Evolutionary conservation across 2,329 filamentous ascomycete genomes (phyloP).

Genomic region (Fusarium beomiforme): DNA sequence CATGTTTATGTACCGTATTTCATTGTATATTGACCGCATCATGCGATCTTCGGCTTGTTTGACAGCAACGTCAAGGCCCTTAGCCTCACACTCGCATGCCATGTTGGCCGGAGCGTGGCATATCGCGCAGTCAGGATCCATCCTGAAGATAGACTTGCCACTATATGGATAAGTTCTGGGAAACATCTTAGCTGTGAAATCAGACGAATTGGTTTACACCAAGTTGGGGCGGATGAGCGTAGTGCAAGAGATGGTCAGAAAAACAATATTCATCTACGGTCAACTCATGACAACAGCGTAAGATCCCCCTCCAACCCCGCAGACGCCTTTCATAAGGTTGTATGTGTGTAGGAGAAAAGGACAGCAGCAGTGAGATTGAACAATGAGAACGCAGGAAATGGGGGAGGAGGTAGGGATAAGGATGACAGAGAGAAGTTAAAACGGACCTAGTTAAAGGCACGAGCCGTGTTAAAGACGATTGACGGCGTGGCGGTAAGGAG

Average conservation of each 20-base stretch:
- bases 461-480: conserved; percentile 33
- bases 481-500: conserved; percentile 44
- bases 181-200: conserved; percentile 60
- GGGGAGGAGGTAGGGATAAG: conserved; percentile 27
- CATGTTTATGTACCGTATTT: conserved; percentile 65
- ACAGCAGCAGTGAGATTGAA: conserved; percentile 30
- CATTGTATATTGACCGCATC: conserved; percentile 70
- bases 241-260: conserved; percentile 17
- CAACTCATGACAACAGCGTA: conserved; percentile 42
- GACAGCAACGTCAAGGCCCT: conserved; percentile 70
- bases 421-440: conserved; percentile 34
- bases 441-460: conserved; percentile 46
- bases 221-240: conserved; percentile 17
- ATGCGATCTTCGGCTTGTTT: conserved; percentile 71
- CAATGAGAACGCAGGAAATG: conserved; percentile 31
- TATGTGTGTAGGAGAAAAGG: conserved; percentile 29
- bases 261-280: conserved; percentile 39
- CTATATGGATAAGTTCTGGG: conserved; percentile 56
- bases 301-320: conserved; percentile 44
- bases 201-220: conserved; percentile 31
- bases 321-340: conserved; percentile 42
- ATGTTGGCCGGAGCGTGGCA: conserved; percentile 68
- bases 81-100: conserved; percentile 73
- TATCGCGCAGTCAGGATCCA: conserved; percentile 77
- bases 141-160: conserved; percentile 65